Percentiles rank a stretch among this genome's conserved stretches.
phyloP scores from a whole-genome alignment of 108 stramenopile genomes.

The Craspedostauros australis region DNA sequence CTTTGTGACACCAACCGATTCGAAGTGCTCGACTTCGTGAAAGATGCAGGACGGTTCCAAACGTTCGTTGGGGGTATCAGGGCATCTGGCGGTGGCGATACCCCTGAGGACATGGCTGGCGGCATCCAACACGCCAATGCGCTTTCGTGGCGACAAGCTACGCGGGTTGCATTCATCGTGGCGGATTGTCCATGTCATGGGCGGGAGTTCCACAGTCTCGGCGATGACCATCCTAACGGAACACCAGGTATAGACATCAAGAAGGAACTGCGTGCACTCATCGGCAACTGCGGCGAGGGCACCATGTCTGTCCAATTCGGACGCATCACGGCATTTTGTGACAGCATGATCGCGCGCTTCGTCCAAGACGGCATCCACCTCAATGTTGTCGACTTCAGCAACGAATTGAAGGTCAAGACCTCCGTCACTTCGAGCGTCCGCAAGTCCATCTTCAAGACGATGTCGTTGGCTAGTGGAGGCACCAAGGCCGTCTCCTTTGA shows the following conservation, averaged over 20 bases:
- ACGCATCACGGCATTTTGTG: conserved; percentile 16
- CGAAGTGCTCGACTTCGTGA: conserved; percentile 31
- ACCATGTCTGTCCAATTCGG: conserved; percentile 23
- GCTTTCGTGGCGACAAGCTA: conserved; percentile 16
- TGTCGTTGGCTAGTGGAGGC: too few relatives aligned
- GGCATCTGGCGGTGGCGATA: conserved; percentile 13
- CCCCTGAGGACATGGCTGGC: conserved; percentile 35
- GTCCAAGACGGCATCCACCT: conserved; percentile 4
- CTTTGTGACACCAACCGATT: conserved; percentile 13
- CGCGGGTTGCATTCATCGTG: conserved; percentile 29
- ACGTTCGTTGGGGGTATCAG: conserved; percentile 12
- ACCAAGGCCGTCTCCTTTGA: too few relatives aligned
- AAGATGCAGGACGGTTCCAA: conserved; percentile 16
- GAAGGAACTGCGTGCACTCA: conserved; percentile 10
- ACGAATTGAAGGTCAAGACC: conserved; percentile 20
- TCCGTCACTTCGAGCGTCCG: too few relatives aligned
- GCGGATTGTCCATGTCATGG: conserved; percentile 34
- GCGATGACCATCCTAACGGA: conserved; percentile 15
- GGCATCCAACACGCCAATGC: conserved; percentile 25
- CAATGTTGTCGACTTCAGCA: conserved; percentile 22
- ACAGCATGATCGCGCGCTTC: conserved; percentile 23
- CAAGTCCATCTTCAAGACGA: too few relatives aligned
- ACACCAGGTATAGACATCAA: conserved; percentile 22
- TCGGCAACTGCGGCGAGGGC: conserved; percentile 8
- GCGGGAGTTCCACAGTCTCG: conserved; percentile 11